These are phyloP conservation scores for Mycena galericulata DNA, from an alignment of 768 basidiomycete species.

Conservation along the genomic window DNA sequence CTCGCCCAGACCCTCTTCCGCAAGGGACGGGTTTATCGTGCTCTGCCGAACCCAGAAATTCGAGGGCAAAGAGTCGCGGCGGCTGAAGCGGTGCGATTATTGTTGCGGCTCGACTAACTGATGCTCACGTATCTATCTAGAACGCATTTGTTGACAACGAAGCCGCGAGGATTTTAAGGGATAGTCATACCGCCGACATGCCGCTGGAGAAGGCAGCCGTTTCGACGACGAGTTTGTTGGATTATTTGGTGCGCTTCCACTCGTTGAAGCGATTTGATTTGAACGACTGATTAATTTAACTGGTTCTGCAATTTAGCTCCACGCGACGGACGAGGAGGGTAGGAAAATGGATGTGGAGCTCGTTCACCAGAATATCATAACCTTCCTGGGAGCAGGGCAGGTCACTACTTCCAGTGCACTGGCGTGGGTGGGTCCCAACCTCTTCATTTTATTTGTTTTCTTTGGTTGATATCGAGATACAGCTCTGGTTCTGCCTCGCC, in stretches of 20 bases:
- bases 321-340: slow-evolving; percentile 31
- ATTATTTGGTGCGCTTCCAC: slow-evolving; percentile 20
- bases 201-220: slow-evolving; percentile 10
- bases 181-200: background rate
- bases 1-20: slow-evolving; percentile 26
- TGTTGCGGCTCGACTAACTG: background rate
- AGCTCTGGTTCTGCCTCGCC: no score
- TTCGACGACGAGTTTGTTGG: slow-evolving; percentile 21
- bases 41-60: slow-evolving; percentile 27
- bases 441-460: no score
- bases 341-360: slow-evolving; percentile 28
- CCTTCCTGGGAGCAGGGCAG: slow-evolving; percentile 31
- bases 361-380: slow-evolving; percentile 25
- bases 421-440: slow-evolving; percentile 9
- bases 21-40: slow-evolving; percentile 27
- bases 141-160: background rate
- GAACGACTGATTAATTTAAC: no score
- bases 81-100: background rate
- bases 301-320: slow-evolving; percentile 11
- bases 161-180: background rate
- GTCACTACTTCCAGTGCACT: slow-evolving; percentile 30
- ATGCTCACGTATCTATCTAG: background rate
- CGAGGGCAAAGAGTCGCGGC: background rate
- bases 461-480: background rate
- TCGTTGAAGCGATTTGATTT: no score